Evolutionary conservation across 371 early-diverging fungal species (phyloP).

Genomic region (Mortierella sp.): DNA sequence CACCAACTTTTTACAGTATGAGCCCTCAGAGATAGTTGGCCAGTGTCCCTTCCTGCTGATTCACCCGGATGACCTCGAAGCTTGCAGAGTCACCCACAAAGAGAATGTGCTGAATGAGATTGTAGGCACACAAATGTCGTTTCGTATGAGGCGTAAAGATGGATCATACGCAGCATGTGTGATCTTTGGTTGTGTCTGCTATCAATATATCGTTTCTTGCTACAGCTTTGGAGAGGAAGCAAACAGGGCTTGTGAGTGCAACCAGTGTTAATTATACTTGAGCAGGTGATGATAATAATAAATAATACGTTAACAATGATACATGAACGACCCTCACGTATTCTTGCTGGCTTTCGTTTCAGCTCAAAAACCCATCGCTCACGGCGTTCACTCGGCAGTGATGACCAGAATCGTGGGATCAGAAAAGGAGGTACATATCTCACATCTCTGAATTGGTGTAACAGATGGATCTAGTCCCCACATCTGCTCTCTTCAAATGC

Average conservation of each 20-base stretch:
- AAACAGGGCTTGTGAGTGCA: slow-evolving; percentile 19
- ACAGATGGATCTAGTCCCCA: too few relatives aligned
- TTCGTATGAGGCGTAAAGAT: slow-evolving; percentile 31
- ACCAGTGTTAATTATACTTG: not conserved
- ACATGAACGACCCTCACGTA: too few relatives aligned
- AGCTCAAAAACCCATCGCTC: slow-evolving; percentile 23
- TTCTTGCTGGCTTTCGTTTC: not conserved
- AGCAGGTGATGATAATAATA: too few relatives aligned
- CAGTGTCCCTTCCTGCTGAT: slow-evolving; percentile 60
- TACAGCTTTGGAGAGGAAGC: slow-evolving; percentile 19
- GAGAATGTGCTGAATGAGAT: slow-evolving; percentile 62
- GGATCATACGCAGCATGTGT: slow-evolving; percentile 29
- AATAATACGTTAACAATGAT: not conserved
- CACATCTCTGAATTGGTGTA: slow-evolving; percentile 29
- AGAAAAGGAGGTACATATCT: slow-evolving; percentile 17
- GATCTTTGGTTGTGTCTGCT: slow-evolving; percentile 32
- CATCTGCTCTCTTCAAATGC: too few relatives aligned
- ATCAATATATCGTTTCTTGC: slow-evolving; percentile 38
- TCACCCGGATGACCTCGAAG: slow-evolving; percentile 59
- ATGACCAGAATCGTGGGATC: slow-evolving; percentile 42
- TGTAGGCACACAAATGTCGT: slow-evolving; percentile 45
- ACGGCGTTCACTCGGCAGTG: slow-evolving; percentile 19
- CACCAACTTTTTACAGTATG: slow-evolving; percentile 61
- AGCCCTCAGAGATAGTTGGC: slow-evolving; percentile 66
- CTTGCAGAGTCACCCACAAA: slow-evolving; percentile 55